Evolutionary conservation across 768 basidiomycete species (phyloP).

Genomic region (Leccinum subtestaceum): DNA sequence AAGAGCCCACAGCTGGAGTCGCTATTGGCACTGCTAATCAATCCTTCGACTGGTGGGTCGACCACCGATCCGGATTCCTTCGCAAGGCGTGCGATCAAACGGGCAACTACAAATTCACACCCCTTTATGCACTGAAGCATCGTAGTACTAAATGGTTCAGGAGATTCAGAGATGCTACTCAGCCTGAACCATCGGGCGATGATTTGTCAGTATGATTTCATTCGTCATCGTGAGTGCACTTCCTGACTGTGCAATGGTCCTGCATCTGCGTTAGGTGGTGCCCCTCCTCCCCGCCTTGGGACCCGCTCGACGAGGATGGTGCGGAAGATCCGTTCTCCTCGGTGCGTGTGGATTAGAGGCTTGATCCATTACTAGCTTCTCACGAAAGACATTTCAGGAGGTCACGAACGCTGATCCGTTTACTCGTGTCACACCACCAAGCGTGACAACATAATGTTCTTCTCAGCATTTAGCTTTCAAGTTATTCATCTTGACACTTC

Average conservation of each 20-base stretch:
- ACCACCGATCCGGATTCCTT: slow-evolving; percentile 16
- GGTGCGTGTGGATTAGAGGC: slow-evolving; percentile 7
- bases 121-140: slow-evolving; percentile 20
- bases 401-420: slow-evolving; percentile 12
- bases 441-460: neutral
- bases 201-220: slow-evolving; percentile 15
- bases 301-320: slow-evolving; percentile 27
- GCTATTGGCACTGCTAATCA: neutral
- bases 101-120: slow-evolving; percentile 19
- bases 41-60: slow-evolving; percentile 17
- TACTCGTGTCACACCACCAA: neutral
- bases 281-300: slow-evolving; percentile 21
- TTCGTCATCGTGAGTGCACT: too few relatives aligned
- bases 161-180: slow-evolving; percentile 16
- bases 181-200: slow-evolving; percentile 14
- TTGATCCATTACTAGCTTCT: neutral
- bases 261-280: slow-evolving; percentile 18
- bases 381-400: slow-evolving; percentile 3
- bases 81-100: slow-evolving; percentile 18
- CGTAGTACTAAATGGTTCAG: neutral
- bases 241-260: neutral
- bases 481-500: neutral
- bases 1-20: slow-evolving; percentile 1
- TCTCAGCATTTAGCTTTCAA: neutral
- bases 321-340: slow-evolving; percentile 18